Base-by-base conservation (phyloP, 768 basidiomycete genomes). In the Rhizopogon rudus region DNA sequence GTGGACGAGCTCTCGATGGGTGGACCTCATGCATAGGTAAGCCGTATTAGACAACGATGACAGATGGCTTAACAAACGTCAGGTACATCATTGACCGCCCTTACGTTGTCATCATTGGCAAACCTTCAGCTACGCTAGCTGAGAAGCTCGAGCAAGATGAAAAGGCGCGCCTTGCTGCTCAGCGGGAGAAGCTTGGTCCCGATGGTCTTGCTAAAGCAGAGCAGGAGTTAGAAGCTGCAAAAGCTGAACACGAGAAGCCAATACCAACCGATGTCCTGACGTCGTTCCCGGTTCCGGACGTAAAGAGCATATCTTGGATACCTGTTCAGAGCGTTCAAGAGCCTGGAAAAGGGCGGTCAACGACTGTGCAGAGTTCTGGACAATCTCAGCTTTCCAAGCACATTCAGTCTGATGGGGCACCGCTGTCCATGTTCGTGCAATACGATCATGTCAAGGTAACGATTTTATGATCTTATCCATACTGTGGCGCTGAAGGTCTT, bases 251-350 rank as follows among this genome's bases (percentile, higher is more conserved):
- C 65, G 90, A 90, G 55, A 73, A 72, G 57, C 83, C 87, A 13
- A 93, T 98, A 41, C 96, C 97, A 2, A 73, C 76, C 13, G 84
- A 91, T 25, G 78, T 98, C 56, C 71, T 99, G 35, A 87, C 84
- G 2, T 76, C 80, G 13, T 98, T 98, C 78, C 88, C 87, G n/a
- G 84, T 98, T 28, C 96, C 95, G 0, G 83, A 90, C 62, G 91
- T 96, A 40, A 87, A 87, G 66, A 88, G 81, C 56, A 95, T 99
- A 61, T 84, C 88, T 6, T 98, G 95, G 93, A 93, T 98, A 54
- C 86, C 89, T 2, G 83, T 86, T 4, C 75, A 84, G 61, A 86
- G 77, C 29, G 67, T 74, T 39, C 87, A 88, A 67, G 86, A 92
- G 65, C 71, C 72, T 20, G 85, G 84, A 40, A 70, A 66, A 40